These are phyloP conservation scores for Drechslera avenae DNA, from an alignment of 2,329 filamentous ascomycete genomes.

Conservation along the genomic window DNA sequence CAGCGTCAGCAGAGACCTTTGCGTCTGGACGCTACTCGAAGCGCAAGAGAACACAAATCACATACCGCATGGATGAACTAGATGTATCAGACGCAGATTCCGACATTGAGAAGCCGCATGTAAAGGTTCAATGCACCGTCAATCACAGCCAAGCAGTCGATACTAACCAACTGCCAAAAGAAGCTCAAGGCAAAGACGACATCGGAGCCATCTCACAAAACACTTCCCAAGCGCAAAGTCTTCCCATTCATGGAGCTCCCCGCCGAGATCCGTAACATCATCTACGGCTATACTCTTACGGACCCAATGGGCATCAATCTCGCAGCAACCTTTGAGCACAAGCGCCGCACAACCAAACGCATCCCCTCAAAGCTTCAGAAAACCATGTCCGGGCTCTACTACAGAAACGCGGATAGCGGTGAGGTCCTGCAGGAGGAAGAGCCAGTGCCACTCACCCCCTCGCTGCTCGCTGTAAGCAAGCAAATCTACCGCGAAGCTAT, in stretches of 20 bases:
- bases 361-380: conserved; percentile 12
- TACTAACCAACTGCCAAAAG: conserved; percentile 15
- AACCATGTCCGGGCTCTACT: too few species aligned
- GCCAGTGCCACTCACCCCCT: conserved; percentile 22
- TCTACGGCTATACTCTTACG: conserved; percentile 37
- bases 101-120: conserved; percentile 20
- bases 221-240: conserved; percentile 37
- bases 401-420: too few species aligned
- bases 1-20: conserved; percentile 14
- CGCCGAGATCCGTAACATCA: conserved; percentile 43
- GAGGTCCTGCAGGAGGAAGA: not conserved
- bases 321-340: conserved; percentile 26
- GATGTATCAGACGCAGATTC: conserved; percentile 29
- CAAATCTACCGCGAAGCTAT: conserved; percentile 37
- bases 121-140: conserved; percentile 32
- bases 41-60: conserved; percentile 42
- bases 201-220: conserved; percentile 7
- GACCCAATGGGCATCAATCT: conserved; percentile 37
- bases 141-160: not conserved
- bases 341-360: conserved; percentile 38
- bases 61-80: conserved; percentile 34
- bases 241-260: conserved; percentile 45
- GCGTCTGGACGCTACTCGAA: conserved; percentile 38
- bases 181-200: conserved; percentile 25
- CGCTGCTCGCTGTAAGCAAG: conserved; percentile 36